Conservation (phyloP, 2,329 filamentous ascomycete genomes). For the Aspergillus fumigatus region DNA sequence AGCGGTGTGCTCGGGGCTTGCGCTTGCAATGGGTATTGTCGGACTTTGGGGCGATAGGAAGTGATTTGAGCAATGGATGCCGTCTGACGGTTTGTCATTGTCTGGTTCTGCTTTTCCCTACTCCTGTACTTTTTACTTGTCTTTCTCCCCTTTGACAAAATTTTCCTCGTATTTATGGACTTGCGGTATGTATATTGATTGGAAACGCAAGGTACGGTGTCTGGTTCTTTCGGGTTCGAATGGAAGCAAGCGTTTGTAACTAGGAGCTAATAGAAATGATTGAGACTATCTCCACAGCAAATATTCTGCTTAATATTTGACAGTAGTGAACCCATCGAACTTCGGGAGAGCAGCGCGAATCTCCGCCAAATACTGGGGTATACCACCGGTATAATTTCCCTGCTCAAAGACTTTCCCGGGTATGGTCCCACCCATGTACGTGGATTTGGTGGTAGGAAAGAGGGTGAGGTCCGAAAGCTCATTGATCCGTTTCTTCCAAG, state of each 20-base stretch:
- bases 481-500: constrained; percentile 50
- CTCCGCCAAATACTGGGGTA: constrained; percentile 14
- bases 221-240: background rate
- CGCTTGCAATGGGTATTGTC: constrained; percentile 44
- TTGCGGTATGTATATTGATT: background rate
- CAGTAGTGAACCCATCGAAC: constrained; percentile 4
- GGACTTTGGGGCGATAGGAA: constrained; percentile 45
- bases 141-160: background rate
- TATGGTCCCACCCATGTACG: constrained; percentile 54
- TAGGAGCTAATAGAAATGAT: background rate
- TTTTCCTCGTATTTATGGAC: background rate
- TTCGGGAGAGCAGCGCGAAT: constrained; percentile 9
- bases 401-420: constrained; percentile 53
- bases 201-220: background rate
- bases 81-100: background rate
- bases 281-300: background rate
- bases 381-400: constrained; percentile 38
- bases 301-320: background rate
- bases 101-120: background rate
- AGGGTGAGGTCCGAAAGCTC: constrained; percentile 45
- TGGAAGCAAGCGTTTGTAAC: background rate
- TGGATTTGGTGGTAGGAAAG: constrained; percentile 48
- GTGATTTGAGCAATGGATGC: background rate
- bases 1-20: constrained; percentile 37
- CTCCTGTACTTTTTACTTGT: background rate